Percentiles rank a stretch among this genome's conserved stretches.
phyloP scores from a whole-genome alignment of 2,329 filamentous ascomycete genomes.

The Penicillium sp. region DNA sequence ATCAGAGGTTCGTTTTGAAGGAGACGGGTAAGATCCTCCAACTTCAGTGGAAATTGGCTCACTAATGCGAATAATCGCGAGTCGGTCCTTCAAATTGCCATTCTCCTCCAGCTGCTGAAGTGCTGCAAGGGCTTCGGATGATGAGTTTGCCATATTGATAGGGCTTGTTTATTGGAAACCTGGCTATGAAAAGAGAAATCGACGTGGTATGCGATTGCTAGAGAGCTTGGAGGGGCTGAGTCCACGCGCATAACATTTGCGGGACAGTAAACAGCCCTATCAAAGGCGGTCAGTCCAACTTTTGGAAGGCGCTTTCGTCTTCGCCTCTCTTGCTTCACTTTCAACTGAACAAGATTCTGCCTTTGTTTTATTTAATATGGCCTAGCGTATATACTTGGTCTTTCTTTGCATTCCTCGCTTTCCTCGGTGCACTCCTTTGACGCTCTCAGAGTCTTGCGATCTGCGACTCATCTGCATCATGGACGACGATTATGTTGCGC shows the following conservation, averaged over 20 bases:
- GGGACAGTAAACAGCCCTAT: conserved; percentile 10
- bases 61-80: conserved; percentile 74
- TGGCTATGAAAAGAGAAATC: neutral
- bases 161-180: neutral
- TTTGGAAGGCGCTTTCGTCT: conserved; percentile 6
- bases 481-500: conserved; percentile 64
- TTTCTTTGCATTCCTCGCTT: neutral
- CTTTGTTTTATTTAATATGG: neutral
- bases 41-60: conserved; percentile 63
- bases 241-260: neutral
- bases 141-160: conserved; percentile 20
- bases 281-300: conserved; percentile 11
- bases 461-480: conserved; percentile 40
- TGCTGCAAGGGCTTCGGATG: conserved; percentile 34
- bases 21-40: conserved; percentile 28
- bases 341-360: neutral
- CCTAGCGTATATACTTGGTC: neutral
- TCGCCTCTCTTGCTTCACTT: neutral
- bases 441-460: neutral
- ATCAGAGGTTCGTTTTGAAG: conserved; percentile 65
- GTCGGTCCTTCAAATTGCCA: conserved; percentile 49
- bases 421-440: neutral
- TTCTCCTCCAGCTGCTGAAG: conserved; percentile 48
- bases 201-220: neutral
- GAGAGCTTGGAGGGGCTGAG: neutral